Percentiles rank a stretch among this genome's conserved stretches.
Conservation (phyloP, 768 basidiomycete genomes). For the Amanita inopinata region DNA sequence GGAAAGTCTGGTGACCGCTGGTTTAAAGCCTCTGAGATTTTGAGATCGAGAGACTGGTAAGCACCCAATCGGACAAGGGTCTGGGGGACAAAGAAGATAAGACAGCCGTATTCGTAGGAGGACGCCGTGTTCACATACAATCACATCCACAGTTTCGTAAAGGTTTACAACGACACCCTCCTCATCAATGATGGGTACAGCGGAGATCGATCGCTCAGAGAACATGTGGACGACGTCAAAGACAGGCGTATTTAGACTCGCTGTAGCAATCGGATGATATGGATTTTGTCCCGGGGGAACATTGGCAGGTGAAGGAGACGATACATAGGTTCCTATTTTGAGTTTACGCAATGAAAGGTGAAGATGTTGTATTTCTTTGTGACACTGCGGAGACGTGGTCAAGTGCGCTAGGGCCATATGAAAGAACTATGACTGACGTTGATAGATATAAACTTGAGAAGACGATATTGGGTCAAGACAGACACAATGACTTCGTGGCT, state of each 20-base stretch:
- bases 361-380: slow-evolving; percentile 72
- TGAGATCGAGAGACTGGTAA: slow-evolving; percentile 93
- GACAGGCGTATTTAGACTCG: slow-evolving; percentile 82
- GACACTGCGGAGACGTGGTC: slow-evolving; percentile 45
- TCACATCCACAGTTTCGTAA: slow-evolving; percentile 98
- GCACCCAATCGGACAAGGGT: slow-evolving; percentile 90
- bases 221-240: slow-evolving; percentile 99
- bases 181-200: slow-evolving; percentile 92
- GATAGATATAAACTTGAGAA: slow-evolving; percentile 96
- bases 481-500: slow-evolving; percentile 94
- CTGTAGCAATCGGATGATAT: slow-evolving; percentile 87
- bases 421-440: slow-evolving; percentile 49
- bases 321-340: slow-evolving; percentile 89
- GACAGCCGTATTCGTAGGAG: not conserved
- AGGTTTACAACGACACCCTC: slow-evolving; percentile 90
- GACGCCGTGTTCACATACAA: slow-evolving; percentile 45
- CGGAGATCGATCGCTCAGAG: slow-evolving; percentile 89
- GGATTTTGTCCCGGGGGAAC: slow-evolving; percentile 50
- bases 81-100: slow-evolving; percentile 34
- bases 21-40: slow-evolving; percentile 83
- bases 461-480: slow-evolving; percentile 93
- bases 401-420: slow-evolving; percentile 9
- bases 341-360: slow-evolving; percentile 76
- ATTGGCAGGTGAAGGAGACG: slow-evolving; percentile 36
- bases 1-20: slow-evolving; percentile 93